These are phyloP conservation scores for Ophiostoma himal-ulmi DNA, from an alignment of 2,329 filamentous ascomycete genomes.

Conservation along the genomic window DNA sequence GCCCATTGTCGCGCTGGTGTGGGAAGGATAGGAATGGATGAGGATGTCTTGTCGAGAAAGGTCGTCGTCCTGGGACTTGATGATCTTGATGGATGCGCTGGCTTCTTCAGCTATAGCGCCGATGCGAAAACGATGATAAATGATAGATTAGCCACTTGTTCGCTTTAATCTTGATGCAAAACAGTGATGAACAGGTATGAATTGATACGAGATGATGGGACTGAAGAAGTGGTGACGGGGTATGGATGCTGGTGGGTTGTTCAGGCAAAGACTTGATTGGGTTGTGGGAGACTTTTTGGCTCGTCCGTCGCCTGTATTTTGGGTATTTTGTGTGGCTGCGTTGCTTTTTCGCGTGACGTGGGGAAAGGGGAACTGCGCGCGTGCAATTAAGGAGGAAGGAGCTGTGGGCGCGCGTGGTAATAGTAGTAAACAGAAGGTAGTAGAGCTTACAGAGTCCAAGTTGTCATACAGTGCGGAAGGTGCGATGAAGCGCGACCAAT, in stretches of 20 bases:
- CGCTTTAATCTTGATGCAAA: conserved; percentile 3
- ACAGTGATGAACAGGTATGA: not conserved
- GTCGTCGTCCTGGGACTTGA: not conserved
- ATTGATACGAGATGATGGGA: not conserved
- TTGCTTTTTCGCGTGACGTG: conserved; percentile 26
- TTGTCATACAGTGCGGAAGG: conserved; percentile 11
- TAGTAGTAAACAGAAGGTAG: not conserved
- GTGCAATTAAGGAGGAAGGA: conserved; percentile 14
- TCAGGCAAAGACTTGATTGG: conserved; percentile 9
- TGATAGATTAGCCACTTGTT: conserved; percentile 13
- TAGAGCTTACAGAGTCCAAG: not conserved
- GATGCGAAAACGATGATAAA: conserved; percentile 5
- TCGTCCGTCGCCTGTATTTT: not conserved
- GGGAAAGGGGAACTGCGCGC: conserved; percentile 25
- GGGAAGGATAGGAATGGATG: not conserved
- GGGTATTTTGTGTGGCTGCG: conserved; percentile 16
- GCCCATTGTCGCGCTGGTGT: conserved; percentile 20
- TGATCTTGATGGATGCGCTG: not conserved
- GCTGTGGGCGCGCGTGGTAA: not conserved
- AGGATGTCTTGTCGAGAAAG: not conserved
- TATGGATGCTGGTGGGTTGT: conserved; percentile 9
- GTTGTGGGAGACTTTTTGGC: conserved; percentile 7
- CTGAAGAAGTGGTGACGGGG: not conserved
- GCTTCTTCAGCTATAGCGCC: not conserved
- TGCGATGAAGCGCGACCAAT: not conserved